A percentile compares a stretch with the other conserved stretches of the same genome.
Conservation (phyloP, 1,284 basidiomycete species). For the Malassezia dermatis region DNA sequence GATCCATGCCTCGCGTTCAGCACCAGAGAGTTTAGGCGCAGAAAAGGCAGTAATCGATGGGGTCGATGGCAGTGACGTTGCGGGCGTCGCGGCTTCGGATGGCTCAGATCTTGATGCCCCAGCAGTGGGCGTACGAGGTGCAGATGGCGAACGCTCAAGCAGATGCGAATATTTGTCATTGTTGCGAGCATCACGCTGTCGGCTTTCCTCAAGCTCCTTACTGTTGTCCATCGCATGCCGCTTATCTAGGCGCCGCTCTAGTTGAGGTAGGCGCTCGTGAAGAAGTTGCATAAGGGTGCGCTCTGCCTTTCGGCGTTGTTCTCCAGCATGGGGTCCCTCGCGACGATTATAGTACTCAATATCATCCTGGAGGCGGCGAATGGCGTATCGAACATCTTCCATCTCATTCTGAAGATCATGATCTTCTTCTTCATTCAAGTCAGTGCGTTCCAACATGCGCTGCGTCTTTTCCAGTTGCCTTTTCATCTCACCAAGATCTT, state of each 20-base stretch:
- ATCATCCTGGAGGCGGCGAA: slow-evolving; percentile 81
- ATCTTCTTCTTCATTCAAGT: slow-evolving; percentile 67
- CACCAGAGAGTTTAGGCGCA: slow-evolving; percentile 67
- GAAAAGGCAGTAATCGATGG: slow-evolving; percentile 33
- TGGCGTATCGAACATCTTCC: slow-evolving; percentile 73
- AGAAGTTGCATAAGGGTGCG: slow-evolving; percentile 74
- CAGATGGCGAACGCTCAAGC: slow-evolving; percentile 1
- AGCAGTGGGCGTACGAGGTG: background rate
- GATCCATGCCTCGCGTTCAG: slow-evolving; percentile 70
- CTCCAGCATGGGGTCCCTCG: slow-evolving; percentile 62
- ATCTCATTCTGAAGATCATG: slow-evolving; percentile 68
- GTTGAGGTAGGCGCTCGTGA: slow-evolving; percentile 82
- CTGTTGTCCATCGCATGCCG: slow-evolving; percentile 68
- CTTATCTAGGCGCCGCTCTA: slow-evolving; percentile 74
- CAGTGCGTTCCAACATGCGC: slow-evolving; percentile 66
- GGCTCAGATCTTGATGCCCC: background rate
- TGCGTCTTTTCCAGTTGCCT: slow-evolving; percentile 72
- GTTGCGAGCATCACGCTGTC: slow-evolving; percentile 76
- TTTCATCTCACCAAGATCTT: slow-evolving; percentile 75
- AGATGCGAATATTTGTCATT: slow-evolving; percentile 54
- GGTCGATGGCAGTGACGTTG: slow-evolving; percentile 34
- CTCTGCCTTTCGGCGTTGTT: slow-evolving; percentile 75
- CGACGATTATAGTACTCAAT: slow-evolving; percentile 74
- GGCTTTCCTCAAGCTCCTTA: slow-evolving; percentile 48
- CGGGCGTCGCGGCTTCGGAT: background rate